Evolutionary conservation across 176 grass and related monocot genomes (phyloP), one percentile per base, ranked within the genome.

Genomic region (Rhynchospora breviuscula): DNA sequence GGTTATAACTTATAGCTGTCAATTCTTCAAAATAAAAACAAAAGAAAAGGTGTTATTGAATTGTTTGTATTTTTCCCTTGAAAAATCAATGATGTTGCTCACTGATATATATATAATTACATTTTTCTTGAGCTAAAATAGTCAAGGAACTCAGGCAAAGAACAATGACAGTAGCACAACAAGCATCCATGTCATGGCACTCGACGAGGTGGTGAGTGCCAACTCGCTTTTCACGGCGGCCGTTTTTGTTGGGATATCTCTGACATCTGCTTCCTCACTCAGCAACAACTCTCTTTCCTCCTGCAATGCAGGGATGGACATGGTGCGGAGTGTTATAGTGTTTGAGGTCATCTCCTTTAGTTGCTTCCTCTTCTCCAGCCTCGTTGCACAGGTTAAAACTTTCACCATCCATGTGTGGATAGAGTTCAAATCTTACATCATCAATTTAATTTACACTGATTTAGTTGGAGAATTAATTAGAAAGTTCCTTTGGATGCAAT

Each of bases 261-360:
- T 81, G 17, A 82, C 78, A 66, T 81, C 78, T 10, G 22, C 78
- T 54, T 10, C 78, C 22, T 49, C 59, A 59, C 62, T 57, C 22
- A 69, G 85, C 78, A 57, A 70, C 63, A 59, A 62, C 22, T 66
- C 79, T 8, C 40, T 82, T 6, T 66, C 75, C 17, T 52, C 84
- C 49, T 86, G 84, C 48, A 54, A 86, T 59, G 85, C 77, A 5
- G 85, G 85, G 33, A 29, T 22, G 23, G 85, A 87, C 77, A 57
- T 87, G 58, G 64, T 59, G 23, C 85, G 78, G 15, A 63, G 44
- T 49, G 78, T 81, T 26, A 63, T 87, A 59, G 78, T 87, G 48
- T 87, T 87, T 59, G 78, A 87, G 79, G 54, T 87, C 33, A 77
- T 81, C 78, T 87, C 85, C 62, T 87, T 87, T 63, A 81, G 85